A percentile compares a stretch with the other conserved stretches of the same genome.
Conservation (phyloP, 1,284 basidiomycete genomes). For the Singerocomus rubriflavus region DNA sequence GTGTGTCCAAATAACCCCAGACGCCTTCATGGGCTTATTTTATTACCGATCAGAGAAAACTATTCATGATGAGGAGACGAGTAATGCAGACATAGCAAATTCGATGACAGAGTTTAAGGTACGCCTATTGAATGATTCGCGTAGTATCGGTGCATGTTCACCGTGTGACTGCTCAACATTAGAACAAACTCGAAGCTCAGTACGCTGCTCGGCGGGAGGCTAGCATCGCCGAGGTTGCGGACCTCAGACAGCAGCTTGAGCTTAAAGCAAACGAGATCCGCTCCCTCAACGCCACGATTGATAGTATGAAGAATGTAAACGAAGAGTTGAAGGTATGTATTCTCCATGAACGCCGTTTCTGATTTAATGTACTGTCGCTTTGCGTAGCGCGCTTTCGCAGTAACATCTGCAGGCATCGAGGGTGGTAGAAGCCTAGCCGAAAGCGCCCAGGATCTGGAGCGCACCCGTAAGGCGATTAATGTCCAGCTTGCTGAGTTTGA, state of each 20-base stretch:
- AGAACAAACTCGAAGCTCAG: constrained; percentile 93
- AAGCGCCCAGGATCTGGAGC: constrained; percentile 95
- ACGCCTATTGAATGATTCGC: constrained; percentile 19
- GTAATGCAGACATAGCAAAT: constrained; percentile 75
- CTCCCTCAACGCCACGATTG: constrained; percentile 81
- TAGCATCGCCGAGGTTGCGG: constrained; percentile 81
- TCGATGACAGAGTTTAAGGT: constrained; percentile 92
- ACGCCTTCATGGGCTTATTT: constrained; percentile 13
- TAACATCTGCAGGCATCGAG: constrained; percentile 94
- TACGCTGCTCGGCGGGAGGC: constrained; percentile 92
- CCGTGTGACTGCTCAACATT: constrained; percentile 13
- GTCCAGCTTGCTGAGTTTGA: constrained; percentile 98
- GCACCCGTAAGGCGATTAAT: constrained; percentile 95
- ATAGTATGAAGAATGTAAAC: constrained; percentile 93
- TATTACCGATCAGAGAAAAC: constrained; percentile 64
- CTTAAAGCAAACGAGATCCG: constrained; percentile 84
- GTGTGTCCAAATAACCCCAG: constrained; percentile 41
- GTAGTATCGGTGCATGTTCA: constrained; percentile 9
- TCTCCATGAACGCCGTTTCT: neutral
- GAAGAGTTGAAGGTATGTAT: constrained; percentile 89
- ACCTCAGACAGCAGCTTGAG: constrained; percentile 91
- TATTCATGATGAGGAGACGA: constrained; percentile 79
- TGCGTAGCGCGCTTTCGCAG: constrained; percentile 87
- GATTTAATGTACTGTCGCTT: constrained; percentile 9
- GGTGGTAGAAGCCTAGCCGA: constrained; percentile 96